Evolutionary conservation across 140 eudicot genomes (phyloP).

Genomic region (Flaveria floridana): DNA sequence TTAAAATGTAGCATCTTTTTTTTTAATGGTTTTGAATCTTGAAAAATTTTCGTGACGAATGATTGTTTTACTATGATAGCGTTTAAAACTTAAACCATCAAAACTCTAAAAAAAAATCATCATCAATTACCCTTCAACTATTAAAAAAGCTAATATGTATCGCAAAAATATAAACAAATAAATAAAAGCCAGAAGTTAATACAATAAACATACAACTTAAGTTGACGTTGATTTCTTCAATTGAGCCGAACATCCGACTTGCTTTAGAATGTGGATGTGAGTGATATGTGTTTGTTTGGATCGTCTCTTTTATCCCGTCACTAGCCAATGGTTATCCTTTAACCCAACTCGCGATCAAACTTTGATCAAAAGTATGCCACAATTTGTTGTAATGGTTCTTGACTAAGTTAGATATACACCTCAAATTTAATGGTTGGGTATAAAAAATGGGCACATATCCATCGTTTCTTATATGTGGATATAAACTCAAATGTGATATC

Average conservation of each 20-base stretch:
- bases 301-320: not conserved
- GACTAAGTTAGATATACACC: not conserved
- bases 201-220: not conserved
- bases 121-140: not conserved
- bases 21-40: too few species aligned
- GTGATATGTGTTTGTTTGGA: not conserved
- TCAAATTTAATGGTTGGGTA: slow-evolving; percentile 12
- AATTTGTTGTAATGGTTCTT: not conserved
- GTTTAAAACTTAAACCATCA: too few species aligned
- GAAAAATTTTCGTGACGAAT: too few species aligned
- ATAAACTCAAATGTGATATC: not conserved
- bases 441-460: not conserved
- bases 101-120: too few species aligned
- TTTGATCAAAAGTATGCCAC: not conserved
- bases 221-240: not conserved
- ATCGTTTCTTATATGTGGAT: not conserved
- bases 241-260: not conserved
- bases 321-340: not conserved
- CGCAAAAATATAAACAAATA: too few species aligned
- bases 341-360: not conserved
- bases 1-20: too few species aligned
- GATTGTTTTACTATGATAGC: too few species aligned
- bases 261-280: too few species aligned
- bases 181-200: too few species aligned
- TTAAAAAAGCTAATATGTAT: too few species aligned